phyloP scores from a whole-genome alignment of 164 flowering plant genomes.

The Aristolochia contorta region DNA sequence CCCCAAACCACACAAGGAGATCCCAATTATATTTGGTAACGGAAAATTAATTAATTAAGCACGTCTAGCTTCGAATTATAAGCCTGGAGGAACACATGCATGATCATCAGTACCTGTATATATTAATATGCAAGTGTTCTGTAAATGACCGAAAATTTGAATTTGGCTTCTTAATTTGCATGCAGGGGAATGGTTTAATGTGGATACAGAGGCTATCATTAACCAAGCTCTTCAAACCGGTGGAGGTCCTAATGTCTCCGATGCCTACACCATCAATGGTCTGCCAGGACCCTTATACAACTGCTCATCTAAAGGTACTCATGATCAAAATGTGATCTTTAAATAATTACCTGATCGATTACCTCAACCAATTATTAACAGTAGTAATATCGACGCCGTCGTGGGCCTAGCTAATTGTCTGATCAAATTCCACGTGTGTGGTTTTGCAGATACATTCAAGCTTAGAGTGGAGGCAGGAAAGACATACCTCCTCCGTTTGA shows the following conservation, averaged over 20 bases:
- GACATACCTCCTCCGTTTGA: constrained; percentile 42
- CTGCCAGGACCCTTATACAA: constrained; percentile 52
- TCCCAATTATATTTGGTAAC: constrained; percentile 42
- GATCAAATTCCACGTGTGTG: background rate
- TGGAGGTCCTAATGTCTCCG: constrained; percentile 47
- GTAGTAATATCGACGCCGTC: too few relatives aligned
- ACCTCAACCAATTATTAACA: too few relatives aligned
- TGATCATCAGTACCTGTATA: too few relatives aligned
- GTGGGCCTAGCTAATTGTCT: too few relatives aligned
- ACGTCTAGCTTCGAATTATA: background rate
- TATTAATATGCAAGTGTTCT: too few relatives aligned
- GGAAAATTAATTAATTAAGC: background rate
- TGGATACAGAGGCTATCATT: constrained; percentile 39
- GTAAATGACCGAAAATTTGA: background rate
- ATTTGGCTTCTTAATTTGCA: constrained; percentile 8
- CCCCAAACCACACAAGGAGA: constrained; percentile 40
- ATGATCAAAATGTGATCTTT: background rate
- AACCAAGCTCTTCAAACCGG: constrained; percentile 44
- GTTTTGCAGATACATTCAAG: constrained; percentile 36
- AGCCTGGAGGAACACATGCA: too few relatives aligned
- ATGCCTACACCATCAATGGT: constrained; percentile 53
- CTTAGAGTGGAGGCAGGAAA: constrained; percentile 45
- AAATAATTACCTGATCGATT: too few relatives aligned
- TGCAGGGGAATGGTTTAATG: constrained; percentile 55
- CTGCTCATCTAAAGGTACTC: constrained; percentile 40